These are phyloP conservation scores for Dactylellina haptotyla DNA, from an alignment of 2,329 filamentous ascomycete genomes.

Conservation along the genomic window DNA sequence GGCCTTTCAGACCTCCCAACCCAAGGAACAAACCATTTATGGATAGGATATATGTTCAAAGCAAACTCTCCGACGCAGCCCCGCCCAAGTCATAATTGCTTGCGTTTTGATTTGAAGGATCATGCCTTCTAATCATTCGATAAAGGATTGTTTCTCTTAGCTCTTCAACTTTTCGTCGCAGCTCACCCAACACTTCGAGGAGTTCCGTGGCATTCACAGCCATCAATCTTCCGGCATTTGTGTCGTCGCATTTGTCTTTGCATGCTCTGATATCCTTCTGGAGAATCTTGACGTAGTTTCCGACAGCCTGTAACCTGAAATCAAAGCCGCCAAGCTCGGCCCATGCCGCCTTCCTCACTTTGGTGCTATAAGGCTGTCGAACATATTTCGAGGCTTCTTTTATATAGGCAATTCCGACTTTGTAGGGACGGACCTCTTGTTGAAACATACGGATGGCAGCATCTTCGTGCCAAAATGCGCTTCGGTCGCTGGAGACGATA, in stretches of 20 bases:
- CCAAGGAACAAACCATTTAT: too few relatives aligned
- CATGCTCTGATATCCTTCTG: background rate
- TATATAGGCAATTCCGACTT: conserved; percentile 16
- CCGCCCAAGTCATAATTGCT: background rate
- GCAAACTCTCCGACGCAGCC: background rate
- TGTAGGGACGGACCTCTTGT: conserved; percentile 11
- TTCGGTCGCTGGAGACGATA: background rate
- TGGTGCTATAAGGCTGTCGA: background rate
- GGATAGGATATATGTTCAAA: too few relatives aligned
- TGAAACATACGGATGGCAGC: conserved; percentile 7
- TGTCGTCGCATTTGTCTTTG: conserved; percentile 5
- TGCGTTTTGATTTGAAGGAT: conserved; percentile 5
- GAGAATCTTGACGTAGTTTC: background rate
- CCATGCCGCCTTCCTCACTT: conserved; percentile 7
- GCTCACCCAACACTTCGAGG: background rate
- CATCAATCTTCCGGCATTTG: background rate
- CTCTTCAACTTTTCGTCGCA: background rate
- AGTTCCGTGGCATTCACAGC: conserved; percentile 14
- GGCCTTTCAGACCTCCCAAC: too few relatives aligned
- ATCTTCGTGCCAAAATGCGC: conserved; percentile 22
- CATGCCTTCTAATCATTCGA: conserved; percentile 26
- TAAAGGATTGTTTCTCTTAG: conserved; percentile 30
- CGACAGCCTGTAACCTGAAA: conserved; percentile 20
- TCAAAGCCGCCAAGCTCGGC: conserved; percentile 12
- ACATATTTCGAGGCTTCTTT: conserved; percentile 1